Percentiles rank a stretch among this genome's conserved stretches.
Evolutionary conservation across 2,329 filamentous ascomycete species (phyloP).

Genomic region (Blastomyces gilchristii): DNA sequence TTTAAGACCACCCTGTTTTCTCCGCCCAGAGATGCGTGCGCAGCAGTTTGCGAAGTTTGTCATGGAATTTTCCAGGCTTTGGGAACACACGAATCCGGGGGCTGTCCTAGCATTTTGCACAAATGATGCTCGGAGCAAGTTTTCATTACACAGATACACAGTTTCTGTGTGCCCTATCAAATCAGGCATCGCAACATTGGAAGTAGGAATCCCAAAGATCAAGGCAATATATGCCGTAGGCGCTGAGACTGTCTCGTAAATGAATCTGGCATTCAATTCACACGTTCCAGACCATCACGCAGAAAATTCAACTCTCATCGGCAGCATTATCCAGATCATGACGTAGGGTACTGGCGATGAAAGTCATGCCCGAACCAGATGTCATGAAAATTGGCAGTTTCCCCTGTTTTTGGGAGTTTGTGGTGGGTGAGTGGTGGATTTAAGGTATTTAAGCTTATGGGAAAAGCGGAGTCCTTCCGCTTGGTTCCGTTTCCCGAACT

Average conservation of each 20-base stretch:
- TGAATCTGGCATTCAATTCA: neutral
- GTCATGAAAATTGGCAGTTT: neutral
- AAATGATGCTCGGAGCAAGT: neutral
- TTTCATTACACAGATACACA: neutral
- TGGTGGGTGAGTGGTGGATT: neutral
- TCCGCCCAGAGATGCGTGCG: neutral
- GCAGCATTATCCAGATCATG: neutral
- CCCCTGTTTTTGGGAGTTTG: neutral
- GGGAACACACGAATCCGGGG: neutral
- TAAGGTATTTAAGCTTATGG: conserved; percentile 1
- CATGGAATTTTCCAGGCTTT: neutral
- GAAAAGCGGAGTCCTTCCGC: neutral
- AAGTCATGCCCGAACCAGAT: neutral
- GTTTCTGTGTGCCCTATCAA: neutral
- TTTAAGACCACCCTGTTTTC: neutral
- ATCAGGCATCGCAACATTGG: too few species aligned
- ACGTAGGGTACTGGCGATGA: neutral
- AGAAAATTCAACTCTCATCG: neutral
- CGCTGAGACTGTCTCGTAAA: neutral
- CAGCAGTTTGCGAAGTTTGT: neutral
- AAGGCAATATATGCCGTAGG: neutral
- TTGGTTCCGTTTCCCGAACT: neutral
- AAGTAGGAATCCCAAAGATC: neutral
- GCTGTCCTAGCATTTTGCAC: neutral
- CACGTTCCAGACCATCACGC: neutral